These are phyloP conservation scores for Agastache rugosa DNA, from an alignment of 257 asterid species.

Conservation along the genomic window DNA sequence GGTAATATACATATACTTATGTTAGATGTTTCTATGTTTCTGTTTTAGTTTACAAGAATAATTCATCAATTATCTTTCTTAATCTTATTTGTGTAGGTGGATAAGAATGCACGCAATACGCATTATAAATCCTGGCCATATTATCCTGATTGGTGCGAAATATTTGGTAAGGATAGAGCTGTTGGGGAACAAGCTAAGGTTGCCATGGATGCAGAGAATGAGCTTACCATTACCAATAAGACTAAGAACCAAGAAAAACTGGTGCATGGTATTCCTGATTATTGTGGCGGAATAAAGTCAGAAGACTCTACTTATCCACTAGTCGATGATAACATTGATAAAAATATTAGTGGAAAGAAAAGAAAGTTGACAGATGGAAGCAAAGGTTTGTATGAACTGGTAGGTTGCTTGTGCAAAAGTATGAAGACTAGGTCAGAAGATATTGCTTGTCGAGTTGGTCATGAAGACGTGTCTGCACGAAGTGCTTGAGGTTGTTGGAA, in stretches of 20 bases:
- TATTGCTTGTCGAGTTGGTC: neutral
- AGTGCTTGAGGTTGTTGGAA: neutral
- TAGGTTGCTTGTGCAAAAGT: neutral
- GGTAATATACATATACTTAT: neutral
- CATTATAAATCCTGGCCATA: neutral
- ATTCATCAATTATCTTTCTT: too few relatives aligned
- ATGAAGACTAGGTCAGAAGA: neutral
- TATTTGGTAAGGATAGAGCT: neutral
- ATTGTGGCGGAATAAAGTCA: neutral
- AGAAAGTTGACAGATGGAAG: neutral
- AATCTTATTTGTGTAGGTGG: neutral
- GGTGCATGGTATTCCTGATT: neutral
- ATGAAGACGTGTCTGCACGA: neutral
- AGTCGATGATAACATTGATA: neutral
- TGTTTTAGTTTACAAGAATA: too few relatives aligned
- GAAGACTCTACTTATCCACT: neutral
- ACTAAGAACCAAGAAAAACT: neutral
- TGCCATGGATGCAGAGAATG: neutral
- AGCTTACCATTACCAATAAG: neutral
- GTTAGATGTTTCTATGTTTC: neutral
- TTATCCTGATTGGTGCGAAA: neutral
- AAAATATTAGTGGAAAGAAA: neutral
- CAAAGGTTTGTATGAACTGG: neutral
- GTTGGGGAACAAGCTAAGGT: neutral
- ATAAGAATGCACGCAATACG: neutral